Conservation (phyloP, 441 rosid genomes). For the Biscutella auriculata region DNA sequence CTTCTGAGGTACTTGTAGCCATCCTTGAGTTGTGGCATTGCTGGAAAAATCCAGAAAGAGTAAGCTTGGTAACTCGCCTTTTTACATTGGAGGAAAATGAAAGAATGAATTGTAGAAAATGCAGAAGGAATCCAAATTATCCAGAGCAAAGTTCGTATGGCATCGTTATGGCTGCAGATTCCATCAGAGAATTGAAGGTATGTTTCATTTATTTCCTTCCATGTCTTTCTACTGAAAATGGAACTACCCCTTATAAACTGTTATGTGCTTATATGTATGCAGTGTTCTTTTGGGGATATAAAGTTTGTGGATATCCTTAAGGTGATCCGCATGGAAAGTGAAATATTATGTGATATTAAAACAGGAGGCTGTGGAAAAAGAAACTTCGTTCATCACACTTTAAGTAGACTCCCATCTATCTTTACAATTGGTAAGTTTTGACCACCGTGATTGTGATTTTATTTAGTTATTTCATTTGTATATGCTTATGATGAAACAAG, state of each 20-base stretch:
- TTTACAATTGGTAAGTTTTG: conserved; percentile 9
- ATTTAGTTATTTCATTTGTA: not conserved
- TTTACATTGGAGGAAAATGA: not conserved
- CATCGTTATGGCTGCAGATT: not conserved
- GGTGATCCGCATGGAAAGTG: not conserved
- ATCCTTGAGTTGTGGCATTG: conserved; percentile 4
- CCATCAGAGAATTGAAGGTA: conserved; percentile 4
- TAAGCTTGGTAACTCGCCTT: not conserved
- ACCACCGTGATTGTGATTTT: not conserved
- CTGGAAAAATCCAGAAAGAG: conserved; percentile 7
- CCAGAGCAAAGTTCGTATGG: not conserved
- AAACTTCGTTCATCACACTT: not conserved
- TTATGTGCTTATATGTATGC: not conserved
- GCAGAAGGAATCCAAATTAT: not conserved
- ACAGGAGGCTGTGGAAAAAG: conserved; percentile 10
- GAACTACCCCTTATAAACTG: not conserved
- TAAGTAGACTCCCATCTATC: not conserved
- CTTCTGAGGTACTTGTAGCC: conserved; percentile 3
- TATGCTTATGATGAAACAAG: not conserved
- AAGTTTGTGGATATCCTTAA: conserved; percentile 9
- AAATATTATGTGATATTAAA: conserved; percentile 9
- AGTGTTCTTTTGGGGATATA: conserved; percentile 8
- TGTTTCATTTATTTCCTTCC: not conserved
- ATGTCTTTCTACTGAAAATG: not conserved
- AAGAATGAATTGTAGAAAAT: conserved; percentile 5